phyloP scores from a whole-genome alignment of 352 stramenopile genomes.

The Globisporangium echinulatum region DNA sequence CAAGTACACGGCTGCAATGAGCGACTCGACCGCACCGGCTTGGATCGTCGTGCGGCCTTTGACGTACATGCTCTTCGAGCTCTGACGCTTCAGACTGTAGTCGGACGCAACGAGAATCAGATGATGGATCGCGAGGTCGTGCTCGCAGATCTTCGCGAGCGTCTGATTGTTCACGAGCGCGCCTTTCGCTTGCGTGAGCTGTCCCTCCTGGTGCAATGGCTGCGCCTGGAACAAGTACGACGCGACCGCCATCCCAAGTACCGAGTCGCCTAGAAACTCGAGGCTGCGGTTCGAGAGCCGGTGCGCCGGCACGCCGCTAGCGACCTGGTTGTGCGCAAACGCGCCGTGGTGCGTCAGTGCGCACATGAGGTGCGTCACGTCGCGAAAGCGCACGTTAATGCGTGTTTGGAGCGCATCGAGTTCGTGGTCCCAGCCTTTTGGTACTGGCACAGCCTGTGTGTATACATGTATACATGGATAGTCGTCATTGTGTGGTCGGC shows the following conservation, averaged over 20 bases:
- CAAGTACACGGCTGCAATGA: conserved; percentile 74
- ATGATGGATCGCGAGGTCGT: conserved; percentile 51
- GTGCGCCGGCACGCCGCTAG: conserved; percentile 31
- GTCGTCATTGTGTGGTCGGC: too few species aligned
- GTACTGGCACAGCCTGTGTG: conserved; percentile 27
- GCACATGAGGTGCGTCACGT: conserved; percentile 53
- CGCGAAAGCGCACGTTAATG: conserved; percentile 55
- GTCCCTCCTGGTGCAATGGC: conserved; percentile 61
- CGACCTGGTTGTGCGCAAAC: conserved; percentile 35
- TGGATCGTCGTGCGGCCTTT: conserved; percentile 69
- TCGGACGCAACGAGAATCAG: conserved; percentile 52
- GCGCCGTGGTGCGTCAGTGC: conserved; percentile 73
- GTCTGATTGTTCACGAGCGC: conserved; percentile 75
- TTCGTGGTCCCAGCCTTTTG: conserved; percentile 37
- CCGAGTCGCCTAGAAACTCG: conserved; percentile 77
- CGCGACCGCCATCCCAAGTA: conserved; percentile 56
- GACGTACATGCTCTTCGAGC: conserved; percentile 19
- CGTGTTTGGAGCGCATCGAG: conserved; percentile 46
- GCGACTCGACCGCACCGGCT: conserved; percentile 61
- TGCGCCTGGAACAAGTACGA: conserved; percentile 72
- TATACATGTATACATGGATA: too few species aligned
- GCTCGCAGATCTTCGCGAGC: conserved; percentile 52
- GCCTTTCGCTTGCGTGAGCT: conserved; percentile 63
- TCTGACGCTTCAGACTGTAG: conserved; percentile 27
- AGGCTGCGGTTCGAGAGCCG: conserved; percentile 77